These are phyloP conservation scores for Ettlia oleoabundans DNA, from an alignment of 139 green algal genomes.

Conservation along the genomic window DNA sequence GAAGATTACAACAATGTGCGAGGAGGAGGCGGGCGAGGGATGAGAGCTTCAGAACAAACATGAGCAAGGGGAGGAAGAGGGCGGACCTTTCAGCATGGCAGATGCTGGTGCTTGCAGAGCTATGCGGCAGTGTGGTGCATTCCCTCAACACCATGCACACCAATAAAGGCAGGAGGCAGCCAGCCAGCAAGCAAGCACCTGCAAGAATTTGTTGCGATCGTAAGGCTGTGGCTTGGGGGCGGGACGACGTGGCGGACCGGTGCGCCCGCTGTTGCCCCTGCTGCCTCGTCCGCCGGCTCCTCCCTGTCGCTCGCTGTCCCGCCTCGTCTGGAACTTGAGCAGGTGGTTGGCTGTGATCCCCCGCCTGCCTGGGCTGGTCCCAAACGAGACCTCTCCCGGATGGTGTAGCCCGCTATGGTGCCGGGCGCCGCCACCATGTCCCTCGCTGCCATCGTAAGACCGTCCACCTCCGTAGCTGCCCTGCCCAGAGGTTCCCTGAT, in stretches of 20 bases:
- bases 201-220: constrained; percentile 74
- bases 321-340: constrained; percentile 20
- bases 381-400: not conserved
- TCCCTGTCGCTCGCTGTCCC: not conserved
- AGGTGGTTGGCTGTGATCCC: constrained; percentile 23
- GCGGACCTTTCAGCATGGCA: not conserved
- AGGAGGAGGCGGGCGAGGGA: not conserved
- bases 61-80: not conserved
- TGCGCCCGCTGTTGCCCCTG: too few species aligned
- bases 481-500: too few species aligned
- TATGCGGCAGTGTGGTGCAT: too few species aligned
- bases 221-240: constrained; percentile 57
- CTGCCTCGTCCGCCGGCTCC: not conserved
- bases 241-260: constrained; percentile 3
- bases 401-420: not conserved
- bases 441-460: not conserved
- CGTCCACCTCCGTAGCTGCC: not conserved
- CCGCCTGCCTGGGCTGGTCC: constrained; percentile 3
- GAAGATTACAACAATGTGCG: not conserved
- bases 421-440: not conserved
- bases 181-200: constrained; percentile 8
- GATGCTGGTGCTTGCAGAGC: not conserved
- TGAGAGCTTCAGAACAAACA: too few species aligned
- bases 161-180: too few species aligned
- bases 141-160: too few species aligned